Conservation (phyloP, 164 flowering plant genomes). For the Umbellularia californica region DNA sequence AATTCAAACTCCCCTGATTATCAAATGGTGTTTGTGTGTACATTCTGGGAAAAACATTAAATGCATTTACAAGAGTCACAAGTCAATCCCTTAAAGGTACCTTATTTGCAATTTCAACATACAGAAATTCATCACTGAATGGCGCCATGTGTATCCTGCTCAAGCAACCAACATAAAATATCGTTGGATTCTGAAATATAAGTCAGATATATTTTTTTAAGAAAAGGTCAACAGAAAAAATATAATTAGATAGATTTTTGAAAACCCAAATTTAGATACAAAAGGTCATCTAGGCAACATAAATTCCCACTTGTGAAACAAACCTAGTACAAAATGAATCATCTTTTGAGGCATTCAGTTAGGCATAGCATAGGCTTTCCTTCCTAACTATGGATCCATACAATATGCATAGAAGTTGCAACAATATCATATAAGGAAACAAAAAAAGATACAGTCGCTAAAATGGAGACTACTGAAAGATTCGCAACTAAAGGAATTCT, state of each 20-base stretch:
- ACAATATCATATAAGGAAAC: too few species aligned
- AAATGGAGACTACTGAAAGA: too few species aligned
- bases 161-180: slow-evolving; percentile 8
- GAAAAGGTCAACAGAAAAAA: background rate
- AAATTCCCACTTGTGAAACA: background rate
- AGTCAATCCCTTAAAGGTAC: slow-evolving; percentile 28
- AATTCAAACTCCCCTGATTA: background rate
- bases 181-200: background rate
- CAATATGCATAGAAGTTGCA: too few species aligned
- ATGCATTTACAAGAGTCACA: background rate
- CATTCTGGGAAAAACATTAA: background rate
- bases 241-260: background rate
- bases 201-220: background rate
- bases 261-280: background rate
- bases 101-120: slow-evolving; percentile 94
- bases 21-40: background rate
- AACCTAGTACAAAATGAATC: background rate
- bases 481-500: too few species aligned
- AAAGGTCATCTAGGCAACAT: background rate
- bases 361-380: too few species aligned
- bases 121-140: slow-evolving; percentile 92
- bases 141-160: slow-evolving; percentile 98
- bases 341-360: too few species aligned
- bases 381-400: too few species aligned
- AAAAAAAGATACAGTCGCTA: too few species aligned